These are phyloP conservation scores for Yamadazyma phyllophila DNA, from an alignment of 805 yeast species.

Conservation along the genomic window DNA sequence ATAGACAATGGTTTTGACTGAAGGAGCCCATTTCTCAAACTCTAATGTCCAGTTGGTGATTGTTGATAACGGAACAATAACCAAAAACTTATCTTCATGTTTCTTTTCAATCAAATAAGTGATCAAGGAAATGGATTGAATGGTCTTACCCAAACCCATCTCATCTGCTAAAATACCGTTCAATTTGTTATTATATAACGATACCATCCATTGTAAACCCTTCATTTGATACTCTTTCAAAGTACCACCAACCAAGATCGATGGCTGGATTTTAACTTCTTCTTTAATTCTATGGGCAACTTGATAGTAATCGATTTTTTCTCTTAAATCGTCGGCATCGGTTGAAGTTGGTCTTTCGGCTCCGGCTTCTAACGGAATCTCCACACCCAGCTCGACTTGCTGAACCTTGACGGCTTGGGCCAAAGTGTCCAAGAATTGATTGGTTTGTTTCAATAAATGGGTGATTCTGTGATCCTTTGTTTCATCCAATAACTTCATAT, in stretches of 20 bases:
- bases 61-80: conserved; percentile 81
- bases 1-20: conserved; percentile 65
- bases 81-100: conserved; percentile 68
- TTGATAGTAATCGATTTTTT: conserved; percentile 73
- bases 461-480: conserved; percentile 87
- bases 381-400: conserved; percentile 52
- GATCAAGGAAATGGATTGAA: conserved; percentile 74
- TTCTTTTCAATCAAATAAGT: conserved; percentile 69
- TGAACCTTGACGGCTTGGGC: conserved; percentile 78
- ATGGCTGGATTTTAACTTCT: conserved; percentile 62
- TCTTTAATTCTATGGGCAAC: conserved; percentile 79
- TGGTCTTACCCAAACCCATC: conserved; percentile 68
- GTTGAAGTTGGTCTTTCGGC: conserved; percentile 27
- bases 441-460: conserved; percentile 77
- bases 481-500: conserved; percentile 77
- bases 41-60: conserved; percentile 84
- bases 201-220: conserved; percentile 68
- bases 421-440: conserved; percentile 70
- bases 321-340: conserved; percentile 53
- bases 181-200: conserved; percentile 56
- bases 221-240: conserved; percentile 73
- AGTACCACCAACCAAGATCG: conserved; percentile 70
- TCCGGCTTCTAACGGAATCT: conserved; percentile 16
- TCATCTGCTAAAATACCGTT: conserved; percentile 68
- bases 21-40: conserved; percentile 89